Base-by-base conservation (phyloP, 2,329 filamentous ascomycete species). In the Neofusicoccum laricinum region DNA sequence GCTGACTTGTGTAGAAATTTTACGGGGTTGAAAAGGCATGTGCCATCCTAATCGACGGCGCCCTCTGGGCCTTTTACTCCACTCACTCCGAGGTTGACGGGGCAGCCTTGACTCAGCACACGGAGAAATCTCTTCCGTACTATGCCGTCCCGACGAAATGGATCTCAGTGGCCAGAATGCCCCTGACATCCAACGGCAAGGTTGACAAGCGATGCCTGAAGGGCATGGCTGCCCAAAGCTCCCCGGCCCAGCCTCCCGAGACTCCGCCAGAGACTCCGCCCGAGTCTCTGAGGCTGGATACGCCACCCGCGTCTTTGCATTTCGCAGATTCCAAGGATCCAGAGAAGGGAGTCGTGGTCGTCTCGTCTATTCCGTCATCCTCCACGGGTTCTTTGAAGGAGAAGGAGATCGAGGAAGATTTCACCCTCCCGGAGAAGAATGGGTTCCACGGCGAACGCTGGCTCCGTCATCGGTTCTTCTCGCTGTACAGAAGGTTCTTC, bases 151-250 rank as follows among this genome's bases (percentile, higher is more conserved):
- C 85, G 0, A 76, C 79, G 8, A 71, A 75, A 51, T 79, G 82
- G 70, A 75, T 80, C 34, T 74, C 77, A 21, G 72, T 84, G 4
- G 69, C 75, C 0, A 72, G 74, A 2, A 77, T 87, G 30, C 82
- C 84, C 0, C 75, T 83, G 25, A 86, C 84, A 0, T 67, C 77
- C 2, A 86, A 87, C 65, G 85, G 85, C 49, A 87, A 87, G 72
- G 79, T 85, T 48, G 81, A 87, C 72, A 86, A 85, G 75, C 75
- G 73, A 21, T 72, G 74, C 4, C 78, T 87, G 3, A 73, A 71
- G 7, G 69, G 71, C 10, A 67, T 80, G 14, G 66, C 67, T 19
- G 49, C 67, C 3, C 66, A 61, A n/a, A 30, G 40, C 21, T 58
- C 53, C 34, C 53, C 53, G 8, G 53, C 38, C n/a, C 53, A 58